These are phyloP conservation scores for Grosmannia clavigera DNA, from an alignment of 2,329 filamentous ascomycete genomes.

Conservation along the genomic window DNA sequence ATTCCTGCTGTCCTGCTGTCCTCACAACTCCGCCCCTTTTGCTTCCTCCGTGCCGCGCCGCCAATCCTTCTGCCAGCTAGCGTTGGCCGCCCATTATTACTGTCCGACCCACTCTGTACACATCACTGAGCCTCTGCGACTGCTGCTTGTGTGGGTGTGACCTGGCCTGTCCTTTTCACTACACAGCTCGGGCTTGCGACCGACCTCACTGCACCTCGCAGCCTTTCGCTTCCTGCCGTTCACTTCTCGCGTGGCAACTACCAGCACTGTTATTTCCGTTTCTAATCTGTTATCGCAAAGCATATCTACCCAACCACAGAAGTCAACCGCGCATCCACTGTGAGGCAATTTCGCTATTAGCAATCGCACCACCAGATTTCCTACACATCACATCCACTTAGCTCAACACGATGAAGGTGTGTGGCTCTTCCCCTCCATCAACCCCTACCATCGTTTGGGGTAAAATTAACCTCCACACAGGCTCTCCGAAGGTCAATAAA, in stretches of 20 bases:
- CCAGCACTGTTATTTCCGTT: no score
- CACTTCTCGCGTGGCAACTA: background rate
- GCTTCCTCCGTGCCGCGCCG: background rate
- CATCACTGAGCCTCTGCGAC: background rate
- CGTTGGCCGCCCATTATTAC: background rate
- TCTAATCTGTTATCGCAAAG: no score
- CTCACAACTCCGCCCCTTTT: no score
- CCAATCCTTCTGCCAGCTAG: background rate
- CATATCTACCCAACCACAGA: no score
- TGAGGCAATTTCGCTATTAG: background rate
- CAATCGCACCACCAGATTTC: background rate
- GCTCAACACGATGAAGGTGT: slow-evolving; percentile 1
- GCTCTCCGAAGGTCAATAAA: slow-evolving; percentile 81
- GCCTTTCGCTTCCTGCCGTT: background rate
- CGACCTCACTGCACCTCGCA: background rate
- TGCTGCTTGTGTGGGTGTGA: no score
- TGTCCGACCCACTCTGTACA: background rate
- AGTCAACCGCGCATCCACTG: background rate
- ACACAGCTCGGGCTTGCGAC: background rate
- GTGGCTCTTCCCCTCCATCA: background rate
- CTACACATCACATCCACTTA: background rate
- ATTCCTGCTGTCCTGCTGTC: background rate
- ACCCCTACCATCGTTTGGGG: no score
- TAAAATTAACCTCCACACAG: slow-evolving; percentile 29
- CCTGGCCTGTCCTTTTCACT: no score